These are phyloP conservation scores for Glarea lozoyensis DNA, from an alignment of 495 filamentous ascomycete genomes.

Conservation along the genomic window DNA sequence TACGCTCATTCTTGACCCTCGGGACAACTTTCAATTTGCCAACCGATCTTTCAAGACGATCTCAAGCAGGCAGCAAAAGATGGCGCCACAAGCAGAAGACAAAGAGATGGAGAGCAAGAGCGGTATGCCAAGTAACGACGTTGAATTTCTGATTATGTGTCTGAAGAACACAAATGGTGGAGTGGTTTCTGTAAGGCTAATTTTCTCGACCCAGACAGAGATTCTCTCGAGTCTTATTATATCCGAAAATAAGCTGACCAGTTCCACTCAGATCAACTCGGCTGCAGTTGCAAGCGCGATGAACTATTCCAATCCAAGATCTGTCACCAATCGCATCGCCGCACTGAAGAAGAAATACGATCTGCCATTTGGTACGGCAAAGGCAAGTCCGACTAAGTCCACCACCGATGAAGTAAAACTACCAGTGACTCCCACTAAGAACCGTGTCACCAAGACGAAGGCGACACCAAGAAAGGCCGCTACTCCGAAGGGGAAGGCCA, in stretches of 20 bases:
- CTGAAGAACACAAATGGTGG: constrained; percentile 5
- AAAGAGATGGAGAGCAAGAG: not conserved
- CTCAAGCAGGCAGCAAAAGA: constrained; percentile 17
- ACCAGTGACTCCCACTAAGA: not conserved
- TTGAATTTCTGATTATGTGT: constrained; percentile 10
- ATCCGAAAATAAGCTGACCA: not conserved
- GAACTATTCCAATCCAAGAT: constrained; percentile 25
- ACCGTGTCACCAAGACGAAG: constrained; percentile 5
- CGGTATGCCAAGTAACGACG: constrained; percentile 4
- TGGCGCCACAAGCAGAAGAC: not conserved
- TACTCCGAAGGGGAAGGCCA: constrained; percentile 1
- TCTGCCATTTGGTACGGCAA: constrained; percentile 17
- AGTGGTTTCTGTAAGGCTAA: constrained; percentile 4
- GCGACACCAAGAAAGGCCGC: constrained; percentile 5
- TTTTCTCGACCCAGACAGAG: not conserved
- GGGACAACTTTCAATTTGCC: not conserved
- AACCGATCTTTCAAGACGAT: constrained; percentile 8
- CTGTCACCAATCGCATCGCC: constrained; percentile 26
- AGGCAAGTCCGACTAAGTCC: not conserved
- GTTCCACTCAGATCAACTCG: constrained; percentile 23
- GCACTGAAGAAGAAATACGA: constrained; percentile 22
- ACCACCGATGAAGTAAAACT: not conserved
- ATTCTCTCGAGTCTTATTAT: not conserved
- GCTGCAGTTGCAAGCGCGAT: constrained; percentile 19
- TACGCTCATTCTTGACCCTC: not conserved